Evolutionary conservation across 257 asterid species (phyloP).

Genomic region (Avicennia marina): DNA sequence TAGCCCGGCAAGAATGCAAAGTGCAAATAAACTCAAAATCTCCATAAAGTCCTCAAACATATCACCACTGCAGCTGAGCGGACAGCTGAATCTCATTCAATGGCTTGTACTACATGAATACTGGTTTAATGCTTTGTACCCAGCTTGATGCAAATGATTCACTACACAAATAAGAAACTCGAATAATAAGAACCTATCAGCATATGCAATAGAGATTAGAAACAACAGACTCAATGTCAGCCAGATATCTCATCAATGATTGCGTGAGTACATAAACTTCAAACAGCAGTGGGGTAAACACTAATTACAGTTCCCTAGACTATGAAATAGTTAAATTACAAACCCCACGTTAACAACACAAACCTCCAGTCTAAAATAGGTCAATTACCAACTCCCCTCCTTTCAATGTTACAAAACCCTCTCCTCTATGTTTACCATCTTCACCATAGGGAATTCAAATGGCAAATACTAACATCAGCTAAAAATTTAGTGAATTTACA

Average conservation of each 20-base stretch:
- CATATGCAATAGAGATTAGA: neutral
- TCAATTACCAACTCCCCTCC: neutral
- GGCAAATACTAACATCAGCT: no score
- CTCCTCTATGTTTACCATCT: neutral
- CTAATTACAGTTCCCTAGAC: neutral
- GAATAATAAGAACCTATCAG: neutral
- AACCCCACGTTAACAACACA: no score
- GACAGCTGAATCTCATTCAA: constrained; percentile 25
- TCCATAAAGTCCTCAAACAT: constrained; percentile 25
- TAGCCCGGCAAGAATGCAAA: constrained; percentile 18
- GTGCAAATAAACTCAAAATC: neutral
- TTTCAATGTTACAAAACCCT: no score
- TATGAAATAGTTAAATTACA: no score
- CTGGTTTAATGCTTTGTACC: constrained; percentile 25
- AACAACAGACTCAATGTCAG: neutral
- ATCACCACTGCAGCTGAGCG: constrained; percentile 23
- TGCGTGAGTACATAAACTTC: neutral
- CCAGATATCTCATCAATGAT: neutral
- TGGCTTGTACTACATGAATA: constrained; percentile 13
- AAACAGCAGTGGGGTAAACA: neutral
- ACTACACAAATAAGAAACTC: constrained; percentile 29
- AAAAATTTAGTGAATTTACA: neutral
- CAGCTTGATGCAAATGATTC: constrained; percentile 34
- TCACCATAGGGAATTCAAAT: no score
- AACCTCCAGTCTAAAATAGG: neutral